phyloP scores from a whole-genome alignment of 257 asterid species.

The Solanum sejunctum region DNA sequence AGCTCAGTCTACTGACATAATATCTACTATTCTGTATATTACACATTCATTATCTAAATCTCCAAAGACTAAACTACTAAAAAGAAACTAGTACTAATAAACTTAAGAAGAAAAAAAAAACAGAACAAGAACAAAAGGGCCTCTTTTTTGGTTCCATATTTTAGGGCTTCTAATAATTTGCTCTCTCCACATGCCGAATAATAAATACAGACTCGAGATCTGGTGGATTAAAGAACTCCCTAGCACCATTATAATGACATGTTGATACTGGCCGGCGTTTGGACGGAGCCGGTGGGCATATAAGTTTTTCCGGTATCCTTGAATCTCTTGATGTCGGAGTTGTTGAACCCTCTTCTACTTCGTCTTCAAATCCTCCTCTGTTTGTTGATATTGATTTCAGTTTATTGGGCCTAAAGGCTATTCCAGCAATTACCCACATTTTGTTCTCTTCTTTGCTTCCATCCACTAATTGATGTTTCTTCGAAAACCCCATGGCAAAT shows the following conservation, averaged over 20 bases:
- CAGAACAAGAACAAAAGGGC: background rate
- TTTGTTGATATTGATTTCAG: slow-evolving; percentile 41
- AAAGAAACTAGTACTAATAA: background rate
- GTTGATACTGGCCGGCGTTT: slow-evolving; percentile 50
- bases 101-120: background rate
- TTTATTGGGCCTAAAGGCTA: slow-evolving; percentile 49
- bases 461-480: slow-evolving; percentile 38
- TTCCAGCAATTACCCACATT: slow-evolving; percentile 66
- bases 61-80: background rate
- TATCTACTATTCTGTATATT: background rate
- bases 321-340: slow-evolving; percentile 79
- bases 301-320: slow-evolving; percentile 44
- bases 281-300: slow-evolving; percentile 84
- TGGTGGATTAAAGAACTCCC: slow-evolving; percentile 68
- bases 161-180: slow-evolving; percentile 7
- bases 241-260: slow-evolving; percentile 36
- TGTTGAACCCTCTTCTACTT: slow-evolving; percentile 23
- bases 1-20: background rate
- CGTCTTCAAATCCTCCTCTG: slow-evolving; percentile 15
- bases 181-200: slow-evolving; percentile 40
- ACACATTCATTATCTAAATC: background rate
- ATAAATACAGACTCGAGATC: slow-evolving; percentile 68
- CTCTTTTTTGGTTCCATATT: background rate
- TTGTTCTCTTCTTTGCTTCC: slow-evolving; percentile 37
- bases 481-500: slow-evolving; percentile 41